Base-by-base conservation (phyloP, 371 early-diverging fungal species). In the Mortierella sp. region DNA sequence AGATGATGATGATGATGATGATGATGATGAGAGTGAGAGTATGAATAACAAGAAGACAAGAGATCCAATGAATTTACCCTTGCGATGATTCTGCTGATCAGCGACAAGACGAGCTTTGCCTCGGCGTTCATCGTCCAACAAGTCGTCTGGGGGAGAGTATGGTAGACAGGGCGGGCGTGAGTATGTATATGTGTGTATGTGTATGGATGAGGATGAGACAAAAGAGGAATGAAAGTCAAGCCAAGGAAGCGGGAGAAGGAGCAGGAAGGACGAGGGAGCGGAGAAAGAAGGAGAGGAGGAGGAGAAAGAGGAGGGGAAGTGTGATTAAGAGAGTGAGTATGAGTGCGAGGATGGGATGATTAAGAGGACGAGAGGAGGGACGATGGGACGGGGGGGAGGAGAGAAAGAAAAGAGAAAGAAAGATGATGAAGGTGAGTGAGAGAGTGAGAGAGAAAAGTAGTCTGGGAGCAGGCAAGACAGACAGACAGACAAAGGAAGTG, bases 11-110 rank as follows among this genome's bases (percentile, higher is more conserved):
- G 48, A 8, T 28, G 63, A 31, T 31, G 65, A n/a, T 24, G 74
- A 74, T 26, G 72, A 77, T n/a, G 58, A 63, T 14, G 76, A n/a
- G 19, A 8, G 21, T 14, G 38, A 42, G 21, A 21, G 21, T 58
- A n/a, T n/a, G 19, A 54, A n/a, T n/a, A n/a, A n/a, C n/a, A n/a
- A n/a, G 50, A 21, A 72, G 19, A 8, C 19, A 54, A 7, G 73
- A 45, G 70, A 21, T 21, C 21, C 19, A 24, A 19, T 11, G 21
- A 26, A 13, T 54, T 73, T 85, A 85, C 85, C 82, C 75, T 79
- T 45, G 81, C 68, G 60, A 85, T 81, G 77, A 85, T 85, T 80
- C 85, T 85, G 71, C 79, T 55, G 70, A 85, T 79, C 72, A 85
- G 55, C n/a, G 85, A 85, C 58, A 85, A 44, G 74, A 85, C 80